Percentiles rank a stretch among this genome's conserved stretches.
phyloP scores from a whole-genome alignment of 2,329 filamentous ascomycete species.

The Pseudocercospora fuligena region DNA sequence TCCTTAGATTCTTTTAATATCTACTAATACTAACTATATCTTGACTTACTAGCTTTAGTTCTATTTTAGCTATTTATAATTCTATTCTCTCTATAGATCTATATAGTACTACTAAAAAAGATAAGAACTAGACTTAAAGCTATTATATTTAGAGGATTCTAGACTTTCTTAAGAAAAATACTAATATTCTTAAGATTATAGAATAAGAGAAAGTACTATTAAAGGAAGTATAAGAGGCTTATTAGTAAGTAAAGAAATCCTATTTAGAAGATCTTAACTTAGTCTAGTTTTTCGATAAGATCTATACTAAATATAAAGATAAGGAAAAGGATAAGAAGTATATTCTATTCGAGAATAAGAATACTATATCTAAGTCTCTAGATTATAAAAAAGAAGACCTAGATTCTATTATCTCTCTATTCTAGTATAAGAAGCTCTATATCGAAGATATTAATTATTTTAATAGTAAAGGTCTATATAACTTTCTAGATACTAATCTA shows the following conservation, averaged over 20 bases:
- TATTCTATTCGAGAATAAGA: neutral
- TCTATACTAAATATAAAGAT: neutral
- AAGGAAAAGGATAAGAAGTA: neutral
- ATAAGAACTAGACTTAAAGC: too few species aligned
- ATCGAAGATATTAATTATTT: neutral
- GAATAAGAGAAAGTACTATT: neutral
- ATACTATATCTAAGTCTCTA: neutral
- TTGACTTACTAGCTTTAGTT: too few species aligned
- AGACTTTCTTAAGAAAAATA: too few species aligned
- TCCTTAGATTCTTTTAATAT: too few species aligned
- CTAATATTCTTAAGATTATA: neutral
- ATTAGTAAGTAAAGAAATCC: neutral
- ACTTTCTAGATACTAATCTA: neutral
- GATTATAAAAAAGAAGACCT: neutral
- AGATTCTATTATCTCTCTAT: too few species aligned
- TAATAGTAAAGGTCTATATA: neutral
- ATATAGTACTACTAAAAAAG: too few species aligned
- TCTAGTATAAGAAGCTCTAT: neutral
- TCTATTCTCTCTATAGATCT: too few species aligned
- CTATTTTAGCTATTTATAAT: too few species aligned
- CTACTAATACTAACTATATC: too few species aligned
- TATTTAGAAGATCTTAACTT: neutral
- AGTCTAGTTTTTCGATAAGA: neutral
- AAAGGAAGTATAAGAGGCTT: neutral
- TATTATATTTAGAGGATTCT: too few species aligned